Base-by-base conservation (phyloP, 1,284 basidiomycete genomes). In the Trametes pubescens region DNA sequence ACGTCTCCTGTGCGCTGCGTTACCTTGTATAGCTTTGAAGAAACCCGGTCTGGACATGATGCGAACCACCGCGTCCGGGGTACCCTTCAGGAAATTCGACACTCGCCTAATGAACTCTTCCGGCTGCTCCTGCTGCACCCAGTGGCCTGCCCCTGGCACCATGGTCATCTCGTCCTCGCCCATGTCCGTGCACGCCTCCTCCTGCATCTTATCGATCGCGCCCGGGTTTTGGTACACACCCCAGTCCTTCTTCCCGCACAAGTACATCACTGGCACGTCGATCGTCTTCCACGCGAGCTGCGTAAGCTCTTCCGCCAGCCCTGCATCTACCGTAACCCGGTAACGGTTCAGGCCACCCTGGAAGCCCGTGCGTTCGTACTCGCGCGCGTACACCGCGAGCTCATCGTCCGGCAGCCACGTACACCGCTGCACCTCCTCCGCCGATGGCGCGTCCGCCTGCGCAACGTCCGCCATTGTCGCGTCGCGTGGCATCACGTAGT, bases 261-360 rank as follows among this genome's bases (percentile, higher is more conserved):
- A 67, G 68, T 84, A 89, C 78, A 84, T 83, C 1, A 82, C 81
- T 29, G 86, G 84, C 8, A 86, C 76, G 22, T 78, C 75, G 6
- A 86, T 78, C 59, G 69, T 76, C 70, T 76, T 81, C 53, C 80
- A 78, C 34, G 73, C 53, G 66, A 76, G 72, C 38, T 69, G 47
- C 5, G 64, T 37, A 24, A 74, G 60, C 13, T 73, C 73, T 16
- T 63, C 65, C 11, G 51, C 51, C n/a, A 55, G 58, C 24, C 56
- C 54, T 9, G 66, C 57, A 22, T 65, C 63, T 14, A 65, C 67
- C 26, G 76, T 66, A 38, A 74, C 74, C 14, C 86, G 81, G 66
- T 88, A 88, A 64, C 79, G 76, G 67, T 89, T 87, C 61, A 89
- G 70, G 21, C 83, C 86, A 13, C 86, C 87, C 72, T 89, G 88